Base-by-base conservation (phyloP, 2,329 filamentous ascomycete species). In the Ceratocystis destructans region DNA sequence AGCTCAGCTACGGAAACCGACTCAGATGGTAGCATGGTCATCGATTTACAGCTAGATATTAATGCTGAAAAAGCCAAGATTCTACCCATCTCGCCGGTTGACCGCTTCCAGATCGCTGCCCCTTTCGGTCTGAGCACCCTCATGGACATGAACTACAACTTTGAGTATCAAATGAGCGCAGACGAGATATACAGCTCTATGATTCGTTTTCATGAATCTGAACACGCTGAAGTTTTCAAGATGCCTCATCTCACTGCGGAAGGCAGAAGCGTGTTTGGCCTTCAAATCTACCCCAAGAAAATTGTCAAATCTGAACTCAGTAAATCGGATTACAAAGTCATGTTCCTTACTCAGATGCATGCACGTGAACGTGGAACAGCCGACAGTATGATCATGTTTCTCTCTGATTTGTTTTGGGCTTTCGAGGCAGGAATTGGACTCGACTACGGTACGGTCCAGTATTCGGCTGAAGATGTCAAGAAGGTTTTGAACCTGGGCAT, bases 341-440 rank as follows among this genome's bases (percentile, higher is more conserved):
- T 81, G 71, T 73, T 85, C 66, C 79, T 79, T 67, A 78, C 78
- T 53, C 80, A 76, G 31, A 78, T 84, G 61, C 83, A 85, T 70
- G 80, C 82, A 7, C 80, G 83, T 28, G 83, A 85, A 73, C 79
- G 83, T 8, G 82, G 82, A 31, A 80, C 78, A 0, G 77, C 82
- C 0, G 83, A 85, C 70, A 76, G 80, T 67, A 74, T 84, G 15
- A 72, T 85, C 55, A 83, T 83, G 75, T 84, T 83, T 73, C 75
- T 84, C 37, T 75, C 80, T 0, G 83, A 85, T 70, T 75, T 85
- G 3, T 76, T 85, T 2, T 77, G 78, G 61, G 83, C 83, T 20
- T 76, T 79, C 69, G 77, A 79, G 70, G 73, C 77, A 44, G 76
- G 77, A 25, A 76, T 74, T 2, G 82, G 82, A 5, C 71, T 85